Evolutionary conservation across 1,284 basidiomycete species (phyloP).

Genomic region (Ganoderma resinaceum): DNA sequence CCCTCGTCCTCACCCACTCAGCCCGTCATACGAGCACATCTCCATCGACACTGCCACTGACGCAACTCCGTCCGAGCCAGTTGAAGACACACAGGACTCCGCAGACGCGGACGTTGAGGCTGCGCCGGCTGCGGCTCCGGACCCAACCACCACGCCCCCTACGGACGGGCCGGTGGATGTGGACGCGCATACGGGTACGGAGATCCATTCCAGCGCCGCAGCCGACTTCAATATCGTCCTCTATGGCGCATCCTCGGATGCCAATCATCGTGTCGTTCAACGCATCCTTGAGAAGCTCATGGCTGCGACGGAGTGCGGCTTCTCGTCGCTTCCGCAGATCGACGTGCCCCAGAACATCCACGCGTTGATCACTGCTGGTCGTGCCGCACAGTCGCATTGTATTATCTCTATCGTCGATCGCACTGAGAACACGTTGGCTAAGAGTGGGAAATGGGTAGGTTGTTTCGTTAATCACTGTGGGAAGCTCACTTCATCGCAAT

Average conservation of each 20-base stretch:
- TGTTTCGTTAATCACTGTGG: slow-evolving; percentile 37
- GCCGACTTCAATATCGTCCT: slow-evolving; percentile 63
- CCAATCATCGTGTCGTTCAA: slow-evolving; percentile 66
- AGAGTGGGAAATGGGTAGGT: slow-evolving; percentile 54
- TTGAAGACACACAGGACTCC: slow-evolving; percentile 23
- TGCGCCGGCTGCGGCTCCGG: slow-evolving; percentile 45
- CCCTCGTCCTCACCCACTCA: slow-evolving; percentile 59
- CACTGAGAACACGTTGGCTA: slow-evolving; percentile 46
- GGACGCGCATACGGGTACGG: slow-evolving; percentile 19
- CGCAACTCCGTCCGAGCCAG: slow-evolving; percentile 28
- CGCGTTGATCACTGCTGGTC: slow-evolving; percentile 24
- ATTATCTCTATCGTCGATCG: slow-evolving; percentile 60
- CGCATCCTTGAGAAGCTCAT: slow-evolving; percentile 54
- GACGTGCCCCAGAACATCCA: slow-evolving; percentile 27
- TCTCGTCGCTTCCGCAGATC: slow-evolving; percentile 29
- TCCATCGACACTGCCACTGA: slow-evolving; percentile 30
- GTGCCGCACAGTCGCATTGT: slow-evolving; percentile 22
- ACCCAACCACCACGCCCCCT: slow-evolving; percentile 42
- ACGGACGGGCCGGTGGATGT: slow-evolving; percentile 45
- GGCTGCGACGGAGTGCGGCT: slow-evolving; percentile 33
- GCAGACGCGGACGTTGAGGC: slow-evolving; percentile 10
- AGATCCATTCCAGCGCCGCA: slow-evolving; percentile 27
- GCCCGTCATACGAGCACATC: slow-evolving; percentile 58
- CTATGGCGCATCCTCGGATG: slow-evolving; percentile 62
- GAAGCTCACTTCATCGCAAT: slow-evolving; percentile 51